phyloP scores from a whole-genome alignment of 2,329 filamentous ascomycete genomes.

The Tolypocladium ovalisporum region DNA sequence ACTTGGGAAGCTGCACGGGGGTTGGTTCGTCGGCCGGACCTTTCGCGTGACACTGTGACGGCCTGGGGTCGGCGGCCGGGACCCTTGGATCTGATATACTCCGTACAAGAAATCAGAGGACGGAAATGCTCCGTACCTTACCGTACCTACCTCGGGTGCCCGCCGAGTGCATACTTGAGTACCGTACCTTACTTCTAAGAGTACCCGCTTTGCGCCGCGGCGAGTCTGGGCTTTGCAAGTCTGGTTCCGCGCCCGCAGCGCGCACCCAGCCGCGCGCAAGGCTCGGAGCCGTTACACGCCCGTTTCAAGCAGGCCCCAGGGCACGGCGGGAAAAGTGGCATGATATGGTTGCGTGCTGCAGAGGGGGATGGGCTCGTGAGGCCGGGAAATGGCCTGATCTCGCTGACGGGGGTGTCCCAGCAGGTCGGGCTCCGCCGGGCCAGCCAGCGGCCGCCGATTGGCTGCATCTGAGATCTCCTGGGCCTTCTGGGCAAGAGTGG shows the following conservation, averaged over 20 bases:
- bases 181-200: too few species aligned
- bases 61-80: neutral
- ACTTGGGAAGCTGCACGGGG: neutral
- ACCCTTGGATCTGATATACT: neutral
- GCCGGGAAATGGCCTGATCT: slow-evolving; percentile 25
- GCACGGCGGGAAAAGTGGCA: slow-evolving; percentile 18
- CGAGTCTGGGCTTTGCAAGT: neutral
- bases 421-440: neutral
- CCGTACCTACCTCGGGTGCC: too few species aligned
- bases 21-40: neutral
- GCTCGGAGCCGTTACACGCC: neutral
- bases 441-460: slow-evolving; percentile 1
- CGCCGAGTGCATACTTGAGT: too few species aligned
- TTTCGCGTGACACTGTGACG: neutral
- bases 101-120: neutral
- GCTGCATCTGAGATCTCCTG: neutral
- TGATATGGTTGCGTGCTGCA: slow-evolving; percentile 19
- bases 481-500: slow-evolving; percentile 1
- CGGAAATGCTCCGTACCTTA: neutral
- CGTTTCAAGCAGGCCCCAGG: neutral
- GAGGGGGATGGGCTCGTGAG: slow-evolving; percentile 17
- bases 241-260: neutral
- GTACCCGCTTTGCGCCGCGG: too few species aligned
- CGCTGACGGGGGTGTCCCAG: slow-evolving; percentile 5
- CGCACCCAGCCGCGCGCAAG: neutral